phyloP scores from a whole-genome alignment of 2,329 filamentous ascomycete genomes.

The Verticillium albo-atrum region DNA sequence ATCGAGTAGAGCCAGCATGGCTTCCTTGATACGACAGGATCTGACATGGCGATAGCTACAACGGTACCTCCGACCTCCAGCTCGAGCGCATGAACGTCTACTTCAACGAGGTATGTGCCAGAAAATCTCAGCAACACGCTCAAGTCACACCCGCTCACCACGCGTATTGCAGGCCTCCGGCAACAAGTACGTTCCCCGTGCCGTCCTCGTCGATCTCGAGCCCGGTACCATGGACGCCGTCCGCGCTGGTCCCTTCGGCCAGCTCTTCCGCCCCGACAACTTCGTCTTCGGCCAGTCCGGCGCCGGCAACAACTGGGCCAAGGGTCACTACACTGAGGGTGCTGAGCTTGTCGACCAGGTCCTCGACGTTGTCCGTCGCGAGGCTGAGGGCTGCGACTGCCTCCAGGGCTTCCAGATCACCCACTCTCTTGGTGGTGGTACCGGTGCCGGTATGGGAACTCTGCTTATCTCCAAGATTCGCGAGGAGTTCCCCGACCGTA shows the following conservation, averaged over 20 bases:
- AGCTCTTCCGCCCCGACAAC: constrained; percentile 99
- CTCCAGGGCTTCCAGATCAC: constrained; percentile 99
- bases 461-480: constrained; percentile 99
- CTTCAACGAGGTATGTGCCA: constrained; percentile 68
- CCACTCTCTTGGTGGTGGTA: constrained; percentile 99
- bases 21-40: too few species aligned
- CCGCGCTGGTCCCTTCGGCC: constrained; percentile 94
- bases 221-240: constrained; percentile 99
- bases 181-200: constrained; percentile 99
- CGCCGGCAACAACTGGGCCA: constrained; percentile 99
- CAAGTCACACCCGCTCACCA: not conserved
- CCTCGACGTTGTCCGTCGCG: constrained; percentile 95
- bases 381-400: constrained; percentile 98
- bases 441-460: constrained; percentile 99
- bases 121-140: not conserved
- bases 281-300: constrained; percentile 99
- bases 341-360: constrained; percentile 98
- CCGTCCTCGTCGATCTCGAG: constrained; percentile 98
- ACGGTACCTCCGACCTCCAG: constrained; percentile 97
- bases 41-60: constrained; percentile 60
- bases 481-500: constrained; percentile 99
- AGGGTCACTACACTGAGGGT: constrained; percentile 99
- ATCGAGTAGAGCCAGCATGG: not conserved
- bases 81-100: constrained; percentile 99
- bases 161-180: constrained; percentile 65